These are phyloP conservation scores for Termitomyces sp. DNA, from an alignment of 1,284 basidiomycete species.

Conservation along the genomic window DNA sequence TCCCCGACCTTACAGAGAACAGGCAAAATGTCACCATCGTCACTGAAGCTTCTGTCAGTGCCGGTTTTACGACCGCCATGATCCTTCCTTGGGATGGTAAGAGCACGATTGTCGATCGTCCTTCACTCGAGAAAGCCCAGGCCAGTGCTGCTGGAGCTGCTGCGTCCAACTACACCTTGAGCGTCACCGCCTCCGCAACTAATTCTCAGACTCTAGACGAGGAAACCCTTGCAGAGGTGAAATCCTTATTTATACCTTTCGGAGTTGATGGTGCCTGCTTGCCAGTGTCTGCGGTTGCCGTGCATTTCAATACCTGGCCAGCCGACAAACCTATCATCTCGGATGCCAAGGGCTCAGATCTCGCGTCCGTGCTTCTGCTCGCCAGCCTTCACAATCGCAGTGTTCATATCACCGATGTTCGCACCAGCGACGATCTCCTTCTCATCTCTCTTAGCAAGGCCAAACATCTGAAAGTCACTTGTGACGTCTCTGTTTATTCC, in stretches of 20 bases:
- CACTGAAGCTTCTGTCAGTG: constrained; percentile 78
- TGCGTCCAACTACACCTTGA: constrained; percentile 85
- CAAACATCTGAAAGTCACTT: constrained; percentile 91
- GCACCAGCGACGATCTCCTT: constrained; percentile 82
- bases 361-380: constrained; percentile 90
- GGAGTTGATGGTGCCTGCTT: constrained; percentile 45
- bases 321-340: constrained; percentile 89
- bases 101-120: constrained; percentile 62
- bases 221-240: constrained; percentile 72
- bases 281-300: constrained; percentile 64
- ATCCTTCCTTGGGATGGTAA: constrained; percentile 70
- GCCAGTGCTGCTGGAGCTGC: constrained; percentile 59
- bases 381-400: constrained; percentile 88
- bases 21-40: constrained; percentile 65
- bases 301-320: constrained; percentile 91
- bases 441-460: constrained; percentile 94
- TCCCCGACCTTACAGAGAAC: constrained; percentile 68
- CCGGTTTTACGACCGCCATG: constrained; percentile 83
- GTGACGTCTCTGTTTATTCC: constrained; percentile 91
- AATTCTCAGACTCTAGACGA: constrained; percentile 71
- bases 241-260: constrained; percentile 84
- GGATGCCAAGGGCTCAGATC: constrained; percentile 87
- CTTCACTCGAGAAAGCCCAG: constrained; percentile 66
- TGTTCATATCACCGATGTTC: constrained; percentile 94
- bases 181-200: constrained; percentile 67